Percentiles rank a stretch among this genome's conserved stretches.
These are phyloP conservation scores for Graphilbum sp. DNA, from an alignment of 2,329 filamentous ascomycete genomes.

Conservation along the genomic window DNA sequence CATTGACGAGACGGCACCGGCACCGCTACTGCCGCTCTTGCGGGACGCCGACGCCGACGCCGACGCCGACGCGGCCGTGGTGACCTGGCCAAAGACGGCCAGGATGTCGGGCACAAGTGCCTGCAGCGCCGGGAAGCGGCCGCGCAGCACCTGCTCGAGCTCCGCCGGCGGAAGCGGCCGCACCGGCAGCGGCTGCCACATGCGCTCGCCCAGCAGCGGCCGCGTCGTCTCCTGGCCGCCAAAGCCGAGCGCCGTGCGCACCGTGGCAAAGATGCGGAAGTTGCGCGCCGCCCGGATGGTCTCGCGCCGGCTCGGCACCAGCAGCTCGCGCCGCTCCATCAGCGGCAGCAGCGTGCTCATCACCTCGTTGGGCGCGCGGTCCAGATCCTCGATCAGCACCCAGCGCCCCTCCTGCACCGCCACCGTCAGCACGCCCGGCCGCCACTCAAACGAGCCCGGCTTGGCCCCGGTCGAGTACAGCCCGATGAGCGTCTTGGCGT, in stretches of 20 bases:
- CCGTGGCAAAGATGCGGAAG: constrained; percentile 84
- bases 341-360: constrained; percentile 84
- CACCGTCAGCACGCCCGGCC: constrained; percentile 80
- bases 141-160: constrained; percentile 54
- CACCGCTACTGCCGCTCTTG: too few species aligned
- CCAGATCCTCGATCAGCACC: constrained; percentile 94
- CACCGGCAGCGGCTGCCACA: constrained; percentile 70
- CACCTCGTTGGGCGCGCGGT: constrained; percentile 86
- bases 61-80: too few species aligned
- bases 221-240: constrained; percentile 52
- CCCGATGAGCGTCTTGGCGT: constrained; percentile 89
- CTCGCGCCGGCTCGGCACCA: constrained; percentile 81
- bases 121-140: constrained; percentile 53
- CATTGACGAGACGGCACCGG: too few species aligned
- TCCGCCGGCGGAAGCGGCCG: constrained; percentile 51
- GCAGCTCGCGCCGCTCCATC: constrained; percentile 79
- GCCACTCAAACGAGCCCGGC: constrained; percentile 84
- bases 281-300: constrained; percentile 65
- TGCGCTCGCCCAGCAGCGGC: constrained; percentile 62
- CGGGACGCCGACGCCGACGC: too few species aligned
- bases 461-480: constrained; percentile 81
- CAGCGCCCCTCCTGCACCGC: constrained; percentile 88
- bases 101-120: constrained; percentile 44
- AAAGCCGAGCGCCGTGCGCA: constrained; percentile 57
- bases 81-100: constrained; percentile 33